Conservation (phyloP, 2,329 filamentous ascomycete genomes). For the Cladosporium phlei region DNA sequence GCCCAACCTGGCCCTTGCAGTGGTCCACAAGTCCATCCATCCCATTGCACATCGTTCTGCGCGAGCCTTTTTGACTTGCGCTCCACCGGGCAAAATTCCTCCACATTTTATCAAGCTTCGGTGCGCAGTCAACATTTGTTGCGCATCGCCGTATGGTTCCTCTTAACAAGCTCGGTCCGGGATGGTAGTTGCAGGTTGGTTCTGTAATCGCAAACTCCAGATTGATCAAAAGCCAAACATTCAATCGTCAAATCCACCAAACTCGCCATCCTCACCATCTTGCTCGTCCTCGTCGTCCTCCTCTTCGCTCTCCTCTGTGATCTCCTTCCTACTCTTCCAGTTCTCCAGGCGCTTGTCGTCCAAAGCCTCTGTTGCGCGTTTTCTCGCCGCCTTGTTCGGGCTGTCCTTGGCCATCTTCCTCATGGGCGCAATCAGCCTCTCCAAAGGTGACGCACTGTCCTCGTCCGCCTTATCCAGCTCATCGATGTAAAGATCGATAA, state of each 20-base stretch:
- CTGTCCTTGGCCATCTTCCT: constrained; percentile 53
- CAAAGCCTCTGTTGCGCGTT: constrained; percentile 64
- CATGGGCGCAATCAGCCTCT: constrained; percentile 52
- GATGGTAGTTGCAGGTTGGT: too few relatives aligned
- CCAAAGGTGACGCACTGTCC: constrained; percentile 39
- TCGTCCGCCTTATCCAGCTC: constrained; percentile 71
- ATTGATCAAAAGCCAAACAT: background rate
- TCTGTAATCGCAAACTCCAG: too few relatives aligned
- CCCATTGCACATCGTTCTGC: too few relatives aligned
- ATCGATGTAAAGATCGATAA: constrained; percentile 87
- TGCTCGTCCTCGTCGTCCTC: constrained; percentile 34
- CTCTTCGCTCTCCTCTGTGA: constrained; percentile 36
- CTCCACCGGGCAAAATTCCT: too few relatives aligned
- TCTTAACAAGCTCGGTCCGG: too few relatives aligned
- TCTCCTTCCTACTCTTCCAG: constrained; percentile 45
- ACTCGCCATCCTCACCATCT: constrained; percentile 29
- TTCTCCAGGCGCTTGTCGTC: constrained; percentile 68
- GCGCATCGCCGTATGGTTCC: too few relatives aligned
- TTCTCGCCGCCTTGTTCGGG: constrained; percentile 66
- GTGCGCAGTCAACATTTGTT: too few relatives aligned
- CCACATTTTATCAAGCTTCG: too few relatives aligned
- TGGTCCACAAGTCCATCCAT: too few relatives aligned
- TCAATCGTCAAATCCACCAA: constrained; percentile 62
- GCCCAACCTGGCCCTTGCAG: too few relatives aligned
- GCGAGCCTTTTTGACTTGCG: too few relatives aligned